Conservation (phyloP, 1,284 basidiomycete species). For the Melampsora americana region DNA sequence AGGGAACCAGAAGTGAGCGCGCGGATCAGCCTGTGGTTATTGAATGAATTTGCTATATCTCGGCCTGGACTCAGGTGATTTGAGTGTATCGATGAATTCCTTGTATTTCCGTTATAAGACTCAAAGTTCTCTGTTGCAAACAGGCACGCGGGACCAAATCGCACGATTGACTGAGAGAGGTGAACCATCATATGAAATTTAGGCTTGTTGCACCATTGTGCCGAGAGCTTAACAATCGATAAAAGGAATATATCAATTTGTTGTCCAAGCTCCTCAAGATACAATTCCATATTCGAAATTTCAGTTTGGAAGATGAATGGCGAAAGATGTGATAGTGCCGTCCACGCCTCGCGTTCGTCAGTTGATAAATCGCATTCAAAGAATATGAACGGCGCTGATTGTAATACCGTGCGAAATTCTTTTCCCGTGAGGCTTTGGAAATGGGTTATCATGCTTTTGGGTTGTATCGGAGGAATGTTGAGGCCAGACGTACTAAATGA, state of each 20-base stretch:
- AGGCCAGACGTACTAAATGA: slow-evolving; percentile 51
- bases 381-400: slow-evolving; percentile 56
- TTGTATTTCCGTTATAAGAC: slow-evolving; percentile 10
- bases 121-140: slow-evolving; percentile 30
- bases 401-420: slow-evolving; percentile 55
- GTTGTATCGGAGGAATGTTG: slow-evolving; percentile 47
- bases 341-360: no score
- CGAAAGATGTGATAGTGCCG: slow-evolving; percentile 48
- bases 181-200: slow-evolving; percentile 54
- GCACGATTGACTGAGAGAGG: slow-evolving; percentile 46
- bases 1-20: no score
- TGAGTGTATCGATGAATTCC: no score
- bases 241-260: neutral
- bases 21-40: no score
- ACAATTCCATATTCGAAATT: neutral
- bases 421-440: slow-evolving; percentile 53
- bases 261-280: neutral
- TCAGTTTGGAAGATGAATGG: slow-evolving; percentile 44
- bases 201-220: slow-evolving; percentile 58
- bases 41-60: no score
- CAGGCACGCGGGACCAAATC: neutral
- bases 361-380: slow-evolving; percentile 38
- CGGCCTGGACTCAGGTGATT: no score
- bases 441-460: slow-evolving; percentile 53
- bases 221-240: no score